Evolutionary conservation across 2,329 filamentous ascomycete genomes (phyloP), one percentile per base, ranked within the genome.

Genomic region (Diplodia mutila): DNA sequence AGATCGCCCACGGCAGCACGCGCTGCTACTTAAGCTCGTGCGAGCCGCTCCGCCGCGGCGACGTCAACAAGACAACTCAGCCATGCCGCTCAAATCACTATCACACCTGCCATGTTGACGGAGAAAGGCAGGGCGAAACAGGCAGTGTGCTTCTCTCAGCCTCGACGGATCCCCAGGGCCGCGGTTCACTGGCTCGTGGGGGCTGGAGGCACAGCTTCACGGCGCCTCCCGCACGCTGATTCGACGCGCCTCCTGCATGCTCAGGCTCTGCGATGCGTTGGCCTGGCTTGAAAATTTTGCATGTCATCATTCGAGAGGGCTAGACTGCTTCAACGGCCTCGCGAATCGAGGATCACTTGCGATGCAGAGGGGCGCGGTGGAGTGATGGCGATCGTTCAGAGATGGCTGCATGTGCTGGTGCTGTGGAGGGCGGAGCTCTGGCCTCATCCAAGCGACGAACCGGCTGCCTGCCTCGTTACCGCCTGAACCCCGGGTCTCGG

Each of bases 271-370:
- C 59, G 59, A 63, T 63, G 59, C 59, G 59, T 51, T 63, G 59
- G 49, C 59, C 59, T 21, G 59, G 59, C 59, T 49, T 61, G 46
- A 63, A 51, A 51, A 63, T 57, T 48, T 48, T 66, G 52, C 64
- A 57, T 54, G 52, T 54, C 52, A 55, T 66, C 52, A 59, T 59
- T 25, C 27, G 18, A 21, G 42, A 66, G 64, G 49, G 52, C 64
- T 37, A 53, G 64, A 49, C 52, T 57, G 51, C 39, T 32, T 25
- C 37, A 32, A 34, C 51, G 8, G 42, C 25, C 46, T 48, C 63
- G 63, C 63, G 63, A 66, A 66, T 66, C 63, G 63, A 66, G 63
- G 25, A 66, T 66, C 63, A 57, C 51, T 32, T 52, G 52, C 63
- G 63, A 57, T 66, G 53, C 63, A 48, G 63, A 55, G 52, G 49